Base-by-base conservation (phyloP, 768 basidiomycete genomes). In the Auricularia cornea region DNA sequence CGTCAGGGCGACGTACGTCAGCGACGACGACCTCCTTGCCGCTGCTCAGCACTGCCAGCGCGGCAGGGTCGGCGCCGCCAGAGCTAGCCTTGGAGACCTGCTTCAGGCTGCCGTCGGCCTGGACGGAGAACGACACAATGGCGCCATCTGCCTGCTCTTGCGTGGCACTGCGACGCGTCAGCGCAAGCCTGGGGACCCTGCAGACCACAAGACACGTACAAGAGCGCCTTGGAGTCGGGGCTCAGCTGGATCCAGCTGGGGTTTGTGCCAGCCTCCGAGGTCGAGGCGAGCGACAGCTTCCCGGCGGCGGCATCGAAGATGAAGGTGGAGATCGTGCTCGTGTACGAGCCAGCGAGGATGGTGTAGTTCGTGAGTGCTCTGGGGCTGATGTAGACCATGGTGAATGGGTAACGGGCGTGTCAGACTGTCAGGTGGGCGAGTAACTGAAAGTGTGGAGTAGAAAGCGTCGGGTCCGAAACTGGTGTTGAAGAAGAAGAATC, bases 61-160 rank as follows among this genome's bases (percentile, higher is more conserved):
- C 82, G 69, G 89, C 91, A 2, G 89, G 86, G 64, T 84, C 83
- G 0, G 74, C 76, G 0, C 87, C 88, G 38, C 81, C 84, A 20
- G 54, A 57, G 54, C 30, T 31, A 26, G 54, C 30, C 28, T 31
- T 28, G 18, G 54, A 57, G 54, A 62, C 62, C 32, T 40, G 41
- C 30, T 35, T 62, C 32, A 56, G 32, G 20, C 40, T 48, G 31
- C 62, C 62, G 51, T 62, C 62, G 3, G 62, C 32, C 33, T 59
- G 52, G 52, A 62, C 51, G 18, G 56, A 3, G 54, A 35, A 62
- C 23, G 52, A 56, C 18, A 38, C 31, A 14, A 62, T 56, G 23
- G 40, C 62, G 31, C 62, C 62, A 23, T 40, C 52, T 20, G 52
- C 38, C 20, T 38, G 54, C 38, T 62, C 62, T 30, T 57, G 62